Evolutionary conservation across 805 yeast species (phyloP), one percentile per base, ranked within the genome.

Genomic region (Saturnispora zaruensis): DNA sequence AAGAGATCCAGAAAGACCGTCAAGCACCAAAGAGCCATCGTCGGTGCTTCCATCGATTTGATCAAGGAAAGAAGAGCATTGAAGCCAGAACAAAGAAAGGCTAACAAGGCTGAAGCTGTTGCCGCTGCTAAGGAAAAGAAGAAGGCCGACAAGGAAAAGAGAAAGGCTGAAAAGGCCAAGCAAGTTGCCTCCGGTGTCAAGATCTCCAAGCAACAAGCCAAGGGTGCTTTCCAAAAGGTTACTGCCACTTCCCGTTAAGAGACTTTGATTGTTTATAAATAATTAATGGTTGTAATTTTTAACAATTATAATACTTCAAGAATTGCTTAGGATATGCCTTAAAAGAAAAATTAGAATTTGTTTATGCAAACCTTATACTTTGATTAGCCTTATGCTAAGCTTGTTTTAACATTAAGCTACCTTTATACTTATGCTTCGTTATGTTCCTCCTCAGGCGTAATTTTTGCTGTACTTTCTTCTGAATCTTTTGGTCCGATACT

Each of bases 1-100:
- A 95, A 87, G 85, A 87, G 96, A 79, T 63, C 93, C 66, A 91
- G 96, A 83, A 90, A 88, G 84, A 74, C 96, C 69, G 95, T 90
- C 76, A 93, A 93, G 86, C 82, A 86, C 76, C 97, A 90, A 81
- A 93, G 99, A 84, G 96, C 96, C 61, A 84, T 93, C 72, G 98
- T 91, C 64, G 99, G 99, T 83, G 99, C 98, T 72, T 87, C 99
- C 69, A 80, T 93, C 67, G 99, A 93, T 64, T 84, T 89, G 72
- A 93, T 93, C 80, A 91, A 87, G 79, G 96, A 91, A 82, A 88
- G 95, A 84, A 89, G 97, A 79, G 70, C 86, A 67, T 77, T 80
- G 73, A 88, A 89, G 79, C 96, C 99, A 73, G 95, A 90, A 75
- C 90, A 84, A 70, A 93, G 96, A 83, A 87, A 89, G 82, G 96